phyloP scores from a whole-genome alignment of 805 yeast genomes.

The Myxozyma geophila region DNA sequence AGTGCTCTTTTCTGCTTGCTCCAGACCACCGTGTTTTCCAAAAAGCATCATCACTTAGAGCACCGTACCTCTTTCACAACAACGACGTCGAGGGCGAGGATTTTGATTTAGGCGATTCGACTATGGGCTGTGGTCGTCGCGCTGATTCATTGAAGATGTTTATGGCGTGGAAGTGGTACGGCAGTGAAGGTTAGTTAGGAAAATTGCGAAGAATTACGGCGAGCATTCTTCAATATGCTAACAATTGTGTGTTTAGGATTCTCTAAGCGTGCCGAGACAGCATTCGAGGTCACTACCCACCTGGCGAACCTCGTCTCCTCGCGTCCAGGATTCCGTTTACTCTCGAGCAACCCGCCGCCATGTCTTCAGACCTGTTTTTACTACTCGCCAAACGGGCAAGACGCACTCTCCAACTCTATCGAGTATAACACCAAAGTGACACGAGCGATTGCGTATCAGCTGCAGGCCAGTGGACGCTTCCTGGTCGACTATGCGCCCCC shows the following conservation, averaged over 20 bases:
- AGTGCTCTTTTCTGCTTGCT: slow-evolving; percentile 68
- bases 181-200: slow-evolving; percentile 43
- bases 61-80: slow-evolving; percentile 80
- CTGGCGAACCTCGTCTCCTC: slow-evolving; percentile 54
- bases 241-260: slow-evolving; percentile 53
- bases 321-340: slow-evolving; percentile 56
- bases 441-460: slow-evolving; percentile 60
- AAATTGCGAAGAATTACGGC: neutral
- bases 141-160: slow-evolving; percentile 80
- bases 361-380: slow-evolving; percentile 86
- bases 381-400: slow-evolving; percentile 54
- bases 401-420: slow-evolving; percentile 41
- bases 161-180: slow-evolving; percentile 81
- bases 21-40: slow-evolving; percentile 71
- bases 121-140: slow-evolving; percentile 90
- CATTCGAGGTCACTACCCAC: slow-evolving; percentile 66
- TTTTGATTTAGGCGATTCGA: slow-evolving; percentile 83
- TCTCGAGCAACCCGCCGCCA: slow-evolving; percentile 65
- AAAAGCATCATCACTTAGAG: slow-evolving; percentile 72
- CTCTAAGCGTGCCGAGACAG: slow-evolving; percentile 70
- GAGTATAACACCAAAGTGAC: slow-evolving; percentile 58
- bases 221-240: neutral
- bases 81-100: slow-evolving; percentile 56
- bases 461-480: slow-evolving; percentile 68
- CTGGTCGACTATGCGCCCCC: slow-evolving; percentile 77